A percentile compares a stretch with the other conserved stretches of the same genome.
phyloP scores from a whole-genome alignment of 352 stramenopile species.

The Plasmopara muralis region DNA sequence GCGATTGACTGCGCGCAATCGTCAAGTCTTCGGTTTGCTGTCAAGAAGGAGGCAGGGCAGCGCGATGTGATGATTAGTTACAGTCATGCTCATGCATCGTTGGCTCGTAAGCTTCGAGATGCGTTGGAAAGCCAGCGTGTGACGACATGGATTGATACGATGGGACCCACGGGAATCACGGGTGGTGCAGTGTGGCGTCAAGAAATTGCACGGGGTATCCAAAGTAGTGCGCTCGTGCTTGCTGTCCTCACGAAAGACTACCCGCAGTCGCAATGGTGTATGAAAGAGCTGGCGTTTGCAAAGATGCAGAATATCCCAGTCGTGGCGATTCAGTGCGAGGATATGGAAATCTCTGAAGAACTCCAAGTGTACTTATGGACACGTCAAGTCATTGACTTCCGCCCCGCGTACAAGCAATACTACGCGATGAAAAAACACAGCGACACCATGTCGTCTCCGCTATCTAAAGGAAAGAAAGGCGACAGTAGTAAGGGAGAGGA shows the following conservation, averaged over 20 bases:
- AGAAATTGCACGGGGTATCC: conserved; percentile 74
- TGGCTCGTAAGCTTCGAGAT: conserved; percentile 64
- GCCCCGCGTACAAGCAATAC: conserved; percentile 33
- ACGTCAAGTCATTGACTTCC: conserved; percentile 77
- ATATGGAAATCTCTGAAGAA: conserved; percentile 78
- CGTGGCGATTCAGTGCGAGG: conserved; percentile 77
- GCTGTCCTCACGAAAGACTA: conserved; percentile 75
- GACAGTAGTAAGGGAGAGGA: conserved; percentile 1
- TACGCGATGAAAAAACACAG: conserved; percentile 4
- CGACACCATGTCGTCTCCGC: conserved; percentile 1
- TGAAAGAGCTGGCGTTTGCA: conserved; percentile 82
- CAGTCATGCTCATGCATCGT: conserved; percentile 60
- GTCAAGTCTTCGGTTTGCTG: conserved; percentile 62
- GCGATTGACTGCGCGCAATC: conserved; percentile 70
- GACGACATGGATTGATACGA: conserved; percentile 83
- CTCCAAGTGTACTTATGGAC: conserved; percentile 85
- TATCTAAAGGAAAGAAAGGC: conserved; percentile 3
- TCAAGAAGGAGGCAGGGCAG: conserved; percentile 79
- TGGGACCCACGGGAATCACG: conserved; percentile 76
- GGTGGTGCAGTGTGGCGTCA: conserved; percentile 74
- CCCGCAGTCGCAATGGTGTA: conserved; percentile 72
- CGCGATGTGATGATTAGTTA: conserved; percentile 87
- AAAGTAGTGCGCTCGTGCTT: conserved; percentile 65
- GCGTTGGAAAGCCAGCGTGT: conserved; percentile 61
- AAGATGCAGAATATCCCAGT: conserved; percentile 82